Percentiles rank a stretch among this genome's conserved stretches.
Evolutionary conservation across 768 basidiomycete species (phyloP).

Genomic region (Termitomyces sp.): DNA sequence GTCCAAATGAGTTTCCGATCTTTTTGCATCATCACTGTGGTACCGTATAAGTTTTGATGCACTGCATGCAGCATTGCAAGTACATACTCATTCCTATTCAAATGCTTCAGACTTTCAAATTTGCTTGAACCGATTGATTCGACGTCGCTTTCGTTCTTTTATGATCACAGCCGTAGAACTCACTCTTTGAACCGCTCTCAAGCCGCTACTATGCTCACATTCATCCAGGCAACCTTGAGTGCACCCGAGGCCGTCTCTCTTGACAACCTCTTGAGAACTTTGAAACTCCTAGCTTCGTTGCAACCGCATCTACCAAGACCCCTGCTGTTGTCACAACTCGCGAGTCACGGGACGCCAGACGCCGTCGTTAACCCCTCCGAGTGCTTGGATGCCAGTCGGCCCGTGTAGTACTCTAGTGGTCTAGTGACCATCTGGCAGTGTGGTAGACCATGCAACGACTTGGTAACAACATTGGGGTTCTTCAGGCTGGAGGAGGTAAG

Average conservation of each 20-base stretch:
- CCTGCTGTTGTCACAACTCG: not conserved
- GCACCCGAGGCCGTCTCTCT: slow-evolving; percentile 8
- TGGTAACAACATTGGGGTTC: slow-evolving; percentile 21
- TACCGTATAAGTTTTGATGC: too few relatives aligned
- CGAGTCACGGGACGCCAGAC: not conserved
- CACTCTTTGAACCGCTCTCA: too few relatives aligned
- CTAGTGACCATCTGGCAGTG: slow-evolving; percentile 30
- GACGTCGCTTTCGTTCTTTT: too few relatives aligned
- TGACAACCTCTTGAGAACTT: not conserved
- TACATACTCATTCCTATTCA: too few relatives aligned
- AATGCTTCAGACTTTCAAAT: too few relatives aligned
- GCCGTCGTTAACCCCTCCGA: too few relatives aligned
- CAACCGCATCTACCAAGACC: not conserved
- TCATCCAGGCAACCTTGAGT: not conserved
- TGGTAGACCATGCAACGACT: slow-evolving; percentile 28
- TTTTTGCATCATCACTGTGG: too few relatives aligned
- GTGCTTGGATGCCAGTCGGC: slow-evolving; percentile 26
- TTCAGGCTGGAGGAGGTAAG: slow-evolving; percentile 32
- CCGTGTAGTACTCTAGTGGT: slow-evolving; percentile 32
- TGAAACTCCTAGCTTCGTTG: too few relatives aligned
- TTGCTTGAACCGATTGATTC: not conserved
- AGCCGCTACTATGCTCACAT: not conserved
- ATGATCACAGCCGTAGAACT: not conserved
- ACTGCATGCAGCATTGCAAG: too few relatives aligned
- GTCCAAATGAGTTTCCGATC: too few relatives aligned